Base-by-base conservation (phyloP, 2,329 filamentous ascomycete species). In the Xylaria hypoxylon region DNA sequence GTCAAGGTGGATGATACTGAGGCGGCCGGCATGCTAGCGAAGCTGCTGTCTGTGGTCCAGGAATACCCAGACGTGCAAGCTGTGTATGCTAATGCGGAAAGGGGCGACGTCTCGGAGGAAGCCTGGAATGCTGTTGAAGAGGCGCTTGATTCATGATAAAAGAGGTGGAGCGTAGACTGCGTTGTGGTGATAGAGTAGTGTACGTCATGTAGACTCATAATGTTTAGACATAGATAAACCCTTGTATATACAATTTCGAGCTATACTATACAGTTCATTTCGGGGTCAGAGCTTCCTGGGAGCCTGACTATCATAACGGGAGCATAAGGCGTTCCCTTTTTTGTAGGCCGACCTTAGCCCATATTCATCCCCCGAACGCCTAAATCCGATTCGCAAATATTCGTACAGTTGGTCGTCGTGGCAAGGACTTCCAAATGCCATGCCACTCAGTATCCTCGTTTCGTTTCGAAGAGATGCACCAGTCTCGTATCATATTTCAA, bases 21-120 rank as follows among this genome's bases (percentile, higher is more conserved):
- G 13, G 83, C 86, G 1, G 84, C 85, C 0, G 80, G 85, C 56
- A 80, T 83, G 19, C 81, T 97, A 31, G 82, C 83, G 48, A 82
- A 85, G 3, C 86, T 96, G 31, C 74, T 89, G 22, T 82, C 86
- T 13, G 79, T 81, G 6, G 72, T 93, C 38, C 85, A 89, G 64
- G 92, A 95, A 56, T 85, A 91, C 62, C 80, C 87, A 0, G 92
- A 91, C 69, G 89, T 97, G 47, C 92, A 93, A 75, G 91, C 89
- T 35, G 85, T 97, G 45, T 97, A 94, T 73, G 83, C 90, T 73
- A 97, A 97, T 70, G 81, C 84, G 45, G 77, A 81, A 22, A 82
- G 81, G 71, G 87, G 87, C 24, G 75, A 74, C 8, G 76, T 88
- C 45, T 74, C 79, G 2, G 85, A 88, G 40, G 85, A 86, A 15